These are phyloP conservation scores for Nidularia pulvinata DNA, from an alignment of 768 basidiomycete species.

Conservation along the genomic window DNA sequence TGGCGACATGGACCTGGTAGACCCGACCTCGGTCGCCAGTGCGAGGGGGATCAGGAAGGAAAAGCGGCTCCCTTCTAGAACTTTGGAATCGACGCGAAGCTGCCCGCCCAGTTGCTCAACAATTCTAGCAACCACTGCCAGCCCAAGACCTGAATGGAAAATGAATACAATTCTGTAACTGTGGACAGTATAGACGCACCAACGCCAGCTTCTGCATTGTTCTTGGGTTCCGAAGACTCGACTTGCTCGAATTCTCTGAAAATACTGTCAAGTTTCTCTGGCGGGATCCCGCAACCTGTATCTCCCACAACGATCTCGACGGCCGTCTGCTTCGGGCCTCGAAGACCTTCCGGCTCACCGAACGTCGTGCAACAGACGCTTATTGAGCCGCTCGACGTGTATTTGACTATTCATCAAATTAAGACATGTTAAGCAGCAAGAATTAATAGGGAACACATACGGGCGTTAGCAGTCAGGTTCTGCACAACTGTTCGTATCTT, in stretches of 20 bases:
- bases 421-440: not conserved
- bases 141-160: slow-evolving; percentile 52
- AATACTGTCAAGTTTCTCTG: slow-evolving; percentile 68
- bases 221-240: slow-evolving; percentile 45
- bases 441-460: slow-evolving; percentile 29
- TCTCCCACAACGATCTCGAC: slow-evolving; percentile 75
- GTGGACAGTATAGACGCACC: slow-evolving; percentile 28
- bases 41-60: slow-evolving; percentile 71
- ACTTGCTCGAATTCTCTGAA: slow-evolving; percentile 84
- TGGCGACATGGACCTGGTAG: slow-evolving; percentile 13
- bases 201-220: slow-evolving; percentile 37
- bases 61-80: slow-evolving; percentile 69
- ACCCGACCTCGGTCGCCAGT: slow-evolving; percentile 22
- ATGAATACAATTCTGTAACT: not conserved
- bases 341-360: slow-evolving; percentile 50
- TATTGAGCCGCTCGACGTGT: slow-evolving; percentile 61
- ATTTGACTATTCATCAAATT: slow-evolving; percentile 57
- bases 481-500: slow-evolving; percentile 79
- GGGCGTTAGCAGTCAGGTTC: slow-evolving; percentile 75
- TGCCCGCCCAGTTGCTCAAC: slow-evolving; percentile 81
- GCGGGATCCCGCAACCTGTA: slow-evolving; percentile 71
- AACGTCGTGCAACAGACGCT: slow-evolving; percentile 54
- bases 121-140: slow-evolving; percentile 81
- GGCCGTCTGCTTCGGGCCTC: slow-evolving; percentile 41
- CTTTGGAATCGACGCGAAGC: slow-evolving; percentile 72